Evolutionary conservation across 306 rosid genomes (phyloP).

Genomic region (Cucumis melo): DNA sequence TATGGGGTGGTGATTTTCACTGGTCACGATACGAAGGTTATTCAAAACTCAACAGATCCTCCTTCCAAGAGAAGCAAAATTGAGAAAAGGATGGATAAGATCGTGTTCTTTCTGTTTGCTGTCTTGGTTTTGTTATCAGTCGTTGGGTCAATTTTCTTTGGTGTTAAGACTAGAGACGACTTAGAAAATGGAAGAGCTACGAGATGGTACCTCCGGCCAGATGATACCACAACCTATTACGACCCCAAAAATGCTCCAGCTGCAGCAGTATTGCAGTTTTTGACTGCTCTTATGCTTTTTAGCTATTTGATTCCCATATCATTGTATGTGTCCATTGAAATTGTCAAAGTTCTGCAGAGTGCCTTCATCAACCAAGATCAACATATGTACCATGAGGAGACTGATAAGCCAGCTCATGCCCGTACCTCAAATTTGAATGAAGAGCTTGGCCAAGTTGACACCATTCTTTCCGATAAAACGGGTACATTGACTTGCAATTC

Average conservation of each 20-base stretch:
- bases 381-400: constrained; percentile 76
- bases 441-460: constrained; percentile 98
- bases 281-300: constrained; percentile 79
- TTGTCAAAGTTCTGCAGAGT: constrained; percentile 90
- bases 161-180: constrained; percentile 48
- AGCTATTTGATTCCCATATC: constrained; percentile 92
- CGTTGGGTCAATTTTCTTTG: constrained; percentile 63
- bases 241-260: constrained; percentile 42
- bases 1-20: constrained; percentile 91
- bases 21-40: constrained; percentile 89
- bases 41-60: constrained; percentile 85
- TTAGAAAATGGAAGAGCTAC: constrained; percentile 42
- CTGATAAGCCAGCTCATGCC: constrained; percentile 81
- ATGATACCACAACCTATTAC: constrained; percentile 44
- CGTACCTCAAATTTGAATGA: constrained; percentile 96
- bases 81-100: constrained; percentile 81
- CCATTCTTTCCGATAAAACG: constrained; percentile 91
- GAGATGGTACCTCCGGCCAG: constrained; percentile 96
- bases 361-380: constrained; percentile 76
- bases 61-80: constrained; percentile 96
- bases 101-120: constrained; percentile 52
- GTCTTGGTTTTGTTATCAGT: constrained; percentile 49
- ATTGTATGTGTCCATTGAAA: constrained; percentile 87
- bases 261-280: constrained; percentile 73
- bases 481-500: constrained; percentile 98